Conservation (phyloP, 2,329 filamentous ascomycete genomes). For the Metarhizium anisopliae region DNA sequence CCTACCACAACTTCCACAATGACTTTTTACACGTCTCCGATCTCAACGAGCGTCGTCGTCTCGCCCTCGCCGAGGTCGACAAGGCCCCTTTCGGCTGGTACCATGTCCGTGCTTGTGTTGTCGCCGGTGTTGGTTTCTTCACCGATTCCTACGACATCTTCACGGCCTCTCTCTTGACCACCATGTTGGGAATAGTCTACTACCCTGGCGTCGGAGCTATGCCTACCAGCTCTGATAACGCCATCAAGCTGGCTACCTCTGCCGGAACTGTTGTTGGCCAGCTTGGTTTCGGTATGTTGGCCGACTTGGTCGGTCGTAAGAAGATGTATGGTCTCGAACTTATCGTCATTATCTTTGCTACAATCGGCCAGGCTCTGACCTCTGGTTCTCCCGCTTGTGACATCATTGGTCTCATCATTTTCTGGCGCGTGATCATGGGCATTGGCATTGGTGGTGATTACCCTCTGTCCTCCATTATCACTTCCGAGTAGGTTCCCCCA, state of each 20-base stretch:
- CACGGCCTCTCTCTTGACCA: conserved; percentile 61
- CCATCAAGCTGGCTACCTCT: conserved; percentile 79
- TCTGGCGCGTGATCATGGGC: conserved; percentile 71
- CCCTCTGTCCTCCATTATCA: conserved; percentile 74
- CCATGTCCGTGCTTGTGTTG: conserved; percentile 66
- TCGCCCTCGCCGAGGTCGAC: conserved; percentile 75
- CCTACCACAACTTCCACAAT: conserved; percentile 72
- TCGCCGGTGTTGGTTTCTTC: conserved; percentile 82
- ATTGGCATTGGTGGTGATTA: conserved; percentile 50
- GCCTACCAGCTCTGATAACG: conserved; percentile 60
- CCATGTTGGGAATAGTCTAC: conserved; percentile 74
- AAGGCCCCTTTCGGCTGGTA: conserved; percentile 79
- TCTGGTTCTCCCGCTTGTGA: conserved; percentile 54
- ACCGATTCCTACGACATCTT: conserved; percentile 83
- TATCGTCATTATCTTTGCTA: conserved; percentile 72
- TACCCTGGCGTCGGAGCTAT: conserved; percentile 51
- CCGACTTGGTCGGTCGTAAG: conserved; percentile 70
- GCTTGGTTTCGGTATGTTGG: conserved; percentile 68
- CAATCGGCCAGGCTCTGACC: conserved; percentile 61
- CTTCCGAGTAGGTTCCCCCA: conserved; percentile 53
- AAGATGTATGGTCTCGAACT: conserved; percentile 65
- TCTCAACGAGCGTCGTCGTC: conserved; percentile 68
- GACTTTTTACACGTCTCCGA: conserved; percentile 58
- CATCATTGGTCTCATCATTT: conserved; percentile 60
- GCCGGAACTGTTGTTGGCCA: conserved; percentile 79